Percentiles rank a stretch among this genome's conserved stretches.
Conservation (phyloP, 768 basidiomycete species). For the Hydnomerulius pinastri region DNA sequence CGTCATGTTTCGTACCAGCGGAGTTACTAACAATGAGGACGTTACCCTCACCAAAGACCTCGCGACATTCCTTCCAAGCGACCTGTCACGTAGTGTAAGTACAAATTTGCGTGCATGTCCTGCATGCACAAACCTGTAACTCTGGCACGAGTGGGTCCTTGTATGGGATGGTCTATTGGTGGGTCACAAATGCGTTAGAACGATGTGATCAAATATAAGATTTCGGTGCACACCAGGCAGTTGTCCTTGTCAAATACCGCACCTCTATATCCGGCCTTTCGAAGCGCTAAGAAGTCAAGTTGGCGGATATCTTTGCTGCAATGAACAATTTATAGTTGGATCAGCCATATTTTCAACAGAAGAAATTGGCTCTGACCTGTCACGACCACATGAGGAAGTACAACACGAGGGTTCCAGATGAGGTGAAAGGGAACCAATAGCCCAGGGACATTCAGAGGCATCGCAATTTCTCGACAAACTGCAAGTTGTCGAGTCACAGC, state of each 20-base stretch:
- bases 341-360: background rate
- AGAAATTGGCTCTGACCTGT: slow-evolving; percentile 50
- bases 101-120: too few species aligned
- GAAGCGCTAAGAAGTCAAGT: slow-evolving; percentile 74
- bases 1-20: slow-evolving; percentile 78
- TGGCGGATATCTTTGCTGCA: slow-evolving; percentile 80
- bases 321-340: slow-evolving; percentile 13
- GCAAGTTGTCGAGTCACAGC: background rate
- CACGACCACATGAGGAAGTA: slow-evolving; percentile 64
- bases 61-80: slow-evolving; percentile 73
- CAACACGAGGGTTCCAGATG: slow-evolving; percentile 62
- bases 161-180: slow-evolving; percentile 73
- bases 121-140: slow-evolving; percentile 52
- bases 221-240: slow-evolving; percentile 66
- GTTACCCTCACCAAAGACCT: slow-evolving; percentile 73
- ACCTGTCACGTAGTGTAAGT: slow-evolving; percentile 41
- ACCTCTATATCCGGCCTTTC: slow-evolving; percentile 79
- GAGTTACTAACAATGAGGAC: slow-evolving; percentile 95
- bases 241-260: slow-evolving; percentile 98
- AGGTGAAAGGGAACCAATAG: slow-evolving; percentile 72
- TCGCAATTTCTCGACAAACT: slow-evolving; percentile 33
- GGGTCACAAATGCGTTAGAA: background rate
- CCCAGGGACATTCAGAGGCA: slow-evolving; percentile 79
- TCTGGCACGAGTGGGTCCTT: slow-evolving; percentile 76
- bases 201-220: background rate